A percentile compares a stretch with the other conserved stretches of the same genome.
These are phyloP conservation scores for Blastomyces parvus DNA, from an alignment of 2,329 filamentous ascomycete species.

Conservation along the genomic window DNA sequence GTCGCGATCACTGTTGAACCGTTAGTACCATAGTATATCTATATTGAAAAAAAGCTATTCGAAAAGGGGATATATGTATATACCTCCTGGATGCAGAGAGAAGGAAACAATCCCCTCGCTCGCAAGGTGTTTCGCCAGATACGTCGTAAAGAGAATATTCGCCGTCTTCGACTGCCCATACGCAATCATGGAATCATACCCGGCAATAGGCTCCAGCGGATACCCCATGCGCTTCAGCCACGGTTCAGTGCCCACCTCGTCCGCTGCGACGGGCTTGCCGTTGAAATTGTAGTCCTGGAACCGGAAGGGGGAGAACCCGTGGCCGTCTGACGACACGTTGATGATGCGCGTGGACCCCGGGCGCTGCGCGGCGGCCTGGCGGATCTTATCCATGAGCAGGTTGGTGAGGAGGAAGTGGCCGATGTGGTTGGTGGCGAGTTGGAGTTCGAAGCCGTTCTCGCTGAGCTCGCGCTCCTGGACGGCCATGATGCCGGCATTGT, in stretches of 20 bases:
- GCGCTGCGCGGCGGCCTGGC: constrained; percentile 12
- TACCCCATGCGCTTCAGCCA: background rate
- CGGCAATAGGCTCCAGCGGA: background rate
- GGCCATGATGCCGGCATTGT: constrained; percentile 29
- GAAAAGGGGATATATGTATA: background rate
- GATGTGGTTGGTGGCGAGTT: constrained; percentile 29
- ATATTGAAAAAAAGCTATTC: no score
- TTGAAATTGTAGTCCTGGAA: constrained; percentile 25
- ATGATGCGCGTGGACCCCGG: constrained; percentile 17
- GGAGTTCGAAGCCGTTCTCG: constrained; percentile 25
- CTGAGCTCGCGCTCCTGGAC: constrained; percentile 18
- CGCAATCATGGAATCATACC: constrained; percentile 19
- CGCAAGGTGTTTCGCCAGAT: constrained; percentile 25
- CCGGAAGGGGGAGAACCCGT: constrained; percentile 22
- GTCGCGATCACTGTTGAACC: background rate
- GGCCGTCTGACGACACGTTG: constrained; percentile 20
- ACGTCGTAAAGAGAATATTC: constrained; percentile 31
- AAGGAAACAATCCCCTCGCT: constrained; percentile 25
- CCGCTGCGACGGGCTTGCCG: background rate
- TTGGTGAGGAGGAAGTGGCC: constrained; percentile 29
- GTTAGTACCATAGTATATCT: background rate
- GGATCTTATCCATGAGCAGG: constrained; percentile 22
- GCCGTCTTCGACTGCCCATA: constrained; percentile 37
- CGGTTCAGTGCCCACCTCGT: background rate
- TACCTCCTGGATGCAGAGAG: constrained; percentile 30